These are phyloP conservation scores for Brassica juncea DNA, from an alignment of 345 rosid genomes.

Conservation along the genomic window DNA sequence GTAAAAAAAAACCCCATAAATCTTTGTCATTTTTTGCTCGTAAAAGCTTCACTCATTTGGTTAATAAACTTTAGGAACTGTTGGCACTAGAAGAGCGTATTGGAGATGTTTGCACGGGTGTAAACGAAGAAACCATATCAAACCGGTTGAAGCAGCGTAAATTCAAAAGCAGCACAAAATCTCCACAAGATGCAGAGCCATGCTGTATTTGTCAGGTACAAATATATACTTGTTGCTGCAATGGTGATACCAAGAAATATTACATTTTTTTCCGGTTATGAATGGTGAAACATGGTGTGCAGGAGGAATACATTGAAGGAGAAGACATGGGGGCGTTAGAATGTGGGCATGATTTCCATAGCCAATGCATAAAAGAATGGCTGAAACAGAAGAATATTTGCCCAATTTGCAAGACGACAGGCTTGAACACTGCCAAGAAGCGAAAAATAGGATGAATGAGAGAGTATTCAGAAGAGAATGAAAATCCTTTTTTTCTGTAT, in stretches of 20 bases:
- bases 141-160: slow-evolving; percentile 52
- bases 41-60: neutral
- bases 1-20: slow-evolving; percentile 40
- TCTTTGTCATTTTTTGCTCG: neutral
- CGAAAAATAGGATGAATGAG: slow-evolving; percentile 32
- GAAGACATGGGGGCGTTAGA: slow-evolving; percentile 72
- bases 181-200: slow-evolving; percentile 64
- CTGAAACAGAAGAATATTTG: slow-evolving; percentile 78
- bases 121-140: slow-evolving; percentile 69
- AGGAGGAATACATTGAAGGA: slow-evolving; percentile 76
- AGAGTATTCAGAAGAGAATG: neutral
- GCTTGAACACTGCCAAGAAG: slow-evolving; percentile 51
- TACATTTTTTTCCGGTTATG: neutral
- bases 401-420: slow-evolving; percentile 86
- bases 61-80: slow-evolving; percentile 54
- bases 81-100: slow-evolving; percentile 91
- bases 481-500: slow-evolving; percentile 9
- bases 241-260: neutral
- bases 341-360: slow-evolving; percentile 81
- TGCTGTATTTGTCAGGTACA: slow-evolving; percentile 90
- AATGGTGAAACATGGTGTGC: slow-evolving; percentile 27
- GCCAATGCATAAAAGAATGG: slow-evolving; percentile 76
- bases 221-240: neutral
- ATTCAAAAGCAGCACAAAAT: slow-evolving; percentile 25
- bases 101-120: slow-evolving; percentile 86